A percentile compares a stretch with the other conserved stretches of the same genome.
Evolutionary conservation across 768 basidiomycete species (phyloP).

Genomic region (Steccherinum ochraceum): DNA sequence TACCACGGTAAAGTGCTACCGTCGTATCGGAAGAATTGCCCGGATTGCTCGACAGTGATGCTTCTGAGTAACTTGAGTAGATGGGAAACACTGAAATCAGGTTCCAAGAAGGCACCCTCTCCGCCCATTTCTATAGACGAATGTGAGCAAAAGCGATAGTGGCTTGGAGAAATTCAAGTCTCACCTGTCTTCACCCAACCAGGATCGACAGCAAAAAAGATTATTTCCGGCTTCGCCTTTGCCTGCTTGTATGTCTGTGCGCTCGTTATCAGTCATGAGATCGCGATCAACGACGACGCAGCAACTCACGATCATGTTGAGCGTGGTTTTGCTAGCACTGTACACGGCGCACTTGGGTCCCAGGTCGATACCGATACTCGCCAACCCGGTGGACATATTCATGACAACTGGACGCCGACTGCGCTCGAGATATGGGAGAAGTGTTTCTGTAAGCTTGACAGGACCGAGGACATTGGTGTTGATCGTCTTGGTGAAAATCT

Average conservation of each 20-base stretch:
- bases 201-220: conserved; percentile 27
- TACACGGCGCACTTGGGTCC: conserved; percentile 26
- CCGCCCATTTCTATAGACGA: conserved; percentile 29
- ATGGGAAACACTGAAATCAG: conserved; percentile 23
- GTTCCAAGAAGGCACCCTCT: conserved; percentile 21
- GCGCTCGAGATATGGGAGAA: conserved; percentile 28
- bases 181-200: conserved; percentile 36
- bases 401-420: conserved; percentile 27
- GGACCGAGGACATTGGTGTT: conserved; percentile 30
- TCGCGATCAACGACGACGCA: background rate
- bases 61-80: conserved; percentile 22
- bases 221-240: conserved; percentile 26
- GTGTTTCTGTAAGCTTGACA: conserved; percentile 26
- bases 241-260: conserved; percentile 31
- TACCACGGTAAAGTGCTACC: conserved; percentile 28
- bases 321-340: conserved; percentile 30
- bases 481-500: conserved; percentile 19
- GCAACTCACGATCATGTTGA: conserved; percentile 35
- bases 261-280: background rate
- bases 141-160: background rate
- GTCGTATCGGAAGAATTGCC: conserved; percentile 26
- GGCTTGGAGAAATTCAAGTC: background rate
- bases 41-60: conserved; percentile 21
- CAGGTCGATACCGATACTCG: conserved; percentile 26
- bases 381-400: conserved; percentile 28